Evolutionary conservation across 2,329 filamentous ascomycete species (phyloP).

Genomic region (Botrytis byssoidea): DNA sequence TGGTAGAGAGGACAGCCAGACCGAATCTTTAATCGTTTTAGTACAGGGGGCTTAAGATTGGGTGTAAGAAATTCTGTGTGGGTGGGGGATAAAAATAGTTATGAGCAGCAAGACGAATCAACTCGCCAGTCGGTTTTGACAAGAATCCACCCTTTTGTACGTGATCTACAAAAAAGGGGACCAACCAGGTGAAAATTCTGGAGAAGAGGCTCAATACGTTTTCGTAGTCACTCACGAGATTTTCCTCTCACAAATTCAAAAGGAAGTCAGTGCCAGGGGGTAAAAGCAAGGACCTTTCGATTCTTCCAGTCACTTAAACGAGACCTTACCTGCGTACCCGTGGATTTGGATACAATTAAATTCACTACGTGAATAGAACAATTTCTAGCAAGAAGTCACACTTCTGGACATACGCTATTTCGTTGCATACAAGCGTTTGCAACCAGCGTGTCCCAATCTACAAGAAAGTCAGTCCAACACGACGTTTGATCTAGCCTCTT

Average conservation of each 20-base stretch:
- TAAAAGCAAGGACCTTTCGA: not conserved
- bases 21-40: conserved; percentile 9
- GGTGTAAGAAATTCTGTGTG: conserved; percentile 10
- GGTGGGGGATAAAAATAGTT: conserved; percentile 8
- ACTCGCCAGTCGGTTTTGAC: not conserved
- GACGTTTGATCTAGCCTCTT: not conserved
- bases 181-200: conserved; percentile 10
- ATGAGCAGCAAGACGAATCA: not conserved
- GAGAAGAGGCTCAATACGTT: not conserved
- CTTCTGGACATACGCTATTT: not conserved
- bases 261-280: not conserved
- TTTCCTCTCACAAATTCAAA: not conserved
- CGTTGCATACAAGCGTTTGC: conserved; percentile 15
- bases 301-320: not conserved
- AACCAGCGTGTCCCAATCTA: not conserved
- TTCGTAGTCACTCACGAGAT: no score
- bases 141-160: not conserved
- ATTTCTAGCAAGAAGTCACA: not conserved
- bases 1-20: conserved; percentile 14
- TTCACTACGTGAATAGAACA: not conserved
- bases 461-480: not conserved
- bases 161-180: conserved; percentile 11
- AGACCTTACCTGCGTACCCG: not conserved
- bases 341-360: not conserved
- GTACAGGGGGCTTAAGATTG: conserved; percentile 12